Conservation (phyloP, 208 protist genomes). For the Lotmaria passim region DNA sequence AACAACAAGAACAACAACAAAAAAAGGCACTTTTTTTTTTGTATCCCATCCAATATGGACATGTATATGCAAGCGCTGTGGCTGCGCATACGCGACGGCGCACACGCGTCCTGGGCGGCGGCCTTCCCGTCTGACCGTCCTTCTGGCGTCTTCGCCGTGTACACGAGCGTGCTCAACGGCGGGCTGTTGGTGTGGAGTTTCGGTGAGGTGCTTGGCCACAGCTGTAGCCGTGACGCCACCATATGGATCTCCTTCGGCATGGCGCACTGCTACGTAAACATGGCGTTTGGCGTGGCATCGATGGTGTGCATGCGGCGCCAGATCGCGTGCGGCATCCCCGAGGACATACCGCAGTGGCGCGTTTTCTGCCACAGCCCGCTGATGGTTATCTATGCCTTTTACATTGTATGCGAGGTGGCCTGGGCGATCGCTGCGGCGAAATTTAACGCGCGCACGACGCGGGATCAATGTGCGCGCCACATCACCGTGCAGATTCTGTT, state of each 20-base stretch:
- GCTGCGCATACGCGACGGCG: conserved; percentile 32
- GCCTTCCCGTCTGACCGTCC: conserved; percentile 72
- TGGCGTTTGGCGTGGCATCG: conserved; percentile 56
- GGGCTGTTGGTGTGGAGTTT: conserved; percentile 59
- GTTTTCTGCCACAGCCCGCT: conserved; percentile 52
- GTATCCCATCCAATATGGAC: too few species aligned
- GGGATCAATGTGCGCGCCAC: conserved; percentile 42
- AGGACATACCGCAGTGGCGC: conserved; percentile 28
- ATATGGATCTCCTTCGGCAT: conserved; percentile 53
- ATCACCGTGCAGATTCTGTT: conserved; percentile 57
- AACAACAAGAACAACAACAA: not conserved
- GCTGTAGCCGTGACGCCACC: conserved; percentile 27
- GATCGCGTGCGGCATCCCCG: conserved; percentile 60
- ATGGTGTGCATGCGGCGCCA: conserved; percentile 49
- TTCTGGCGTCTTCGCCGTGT: conserved; percentile 62
- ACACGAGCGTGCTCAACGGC: conserved; percentile 54
- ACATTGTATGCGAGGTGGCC: conserved; percentile 61
- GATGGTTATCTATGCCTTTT: conserved; percentile 47
- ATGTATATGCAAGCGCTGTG: conserved; percentile 27
- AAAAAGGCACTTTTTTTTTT: not conserved
- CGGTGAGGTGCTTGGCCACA: conserved; percentile 32
- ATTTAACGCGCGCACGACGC: not conserved
- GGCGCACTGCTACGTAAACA: conserved; percentile 64
- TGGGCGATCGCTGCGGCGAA: conserved; percentile 56
- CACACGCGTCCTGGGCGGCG: conserved; percentile 21